Evolutionary conservation across 257 asterid species (phyloP), one percentile per base, ranked within the genome.

Genomic region (Galeopsis tetrahit): DNA sequence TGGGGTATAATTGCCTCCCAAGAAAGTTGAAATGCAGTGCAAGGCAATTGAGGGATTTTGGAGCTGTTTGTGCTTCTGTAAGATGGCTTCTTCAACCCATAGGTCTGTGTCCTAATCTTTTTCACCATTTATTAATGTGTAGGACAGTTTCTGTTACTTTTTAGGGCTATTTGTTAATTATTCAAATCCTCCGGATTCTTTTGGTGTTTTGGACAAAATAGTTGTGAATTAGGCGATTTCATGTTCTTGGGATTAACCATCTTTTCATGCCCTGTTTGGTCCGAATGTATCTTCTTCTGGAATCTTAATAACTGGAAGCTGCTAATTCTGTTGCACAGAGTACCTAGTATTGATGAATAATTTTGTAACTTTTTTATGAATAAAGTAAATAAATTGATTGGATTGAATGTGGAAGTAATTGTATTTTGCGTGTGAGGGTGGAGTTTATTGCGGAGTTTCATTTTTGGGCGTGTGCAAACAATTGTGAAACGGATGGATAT

Each of bases 81-180:
- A 82, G 83, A 83, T 93, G 97, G 98, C 68, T 90, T 80, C 94
- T 93, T 84, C 81, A 90, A 77, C 95, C 95, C 71, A 79, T 90
- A 10, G 96, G 97, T 90, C 21, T 21, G 82, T 33, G 11, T 28
- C 62, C 76, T 10, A 35, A 2, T 32, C 28, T 5, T 49, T 49
- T 49, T 49, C 28, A 21, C 28, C 28, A 21, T n/a, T n/a, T n/a
- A n/a, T 21, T 21, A 21, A 21, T 21, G 28, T 21, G 28, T 21
- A 21, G 28, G 28, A 21, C 15, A 0, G 2, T 10, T 5, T 4
- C 53, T 46, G 5, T 39, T 7, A 4, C 28, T 5, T 49, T 49
- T 49, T 49, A 10, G 21, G 28, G 56, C 2, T 10, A 49, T 21
- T 49, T 49, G 56, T 13, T 49, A 40, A 40, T 44, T 44, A 44